A percentile compares a stretch with the other conserved stretches of the same genome.
These are phyloP conservation scores for Mortierella hygrophila DNA, from an alignment of 192 early-diverging fungal genomes.

Conservation along the genomic window DNA sequence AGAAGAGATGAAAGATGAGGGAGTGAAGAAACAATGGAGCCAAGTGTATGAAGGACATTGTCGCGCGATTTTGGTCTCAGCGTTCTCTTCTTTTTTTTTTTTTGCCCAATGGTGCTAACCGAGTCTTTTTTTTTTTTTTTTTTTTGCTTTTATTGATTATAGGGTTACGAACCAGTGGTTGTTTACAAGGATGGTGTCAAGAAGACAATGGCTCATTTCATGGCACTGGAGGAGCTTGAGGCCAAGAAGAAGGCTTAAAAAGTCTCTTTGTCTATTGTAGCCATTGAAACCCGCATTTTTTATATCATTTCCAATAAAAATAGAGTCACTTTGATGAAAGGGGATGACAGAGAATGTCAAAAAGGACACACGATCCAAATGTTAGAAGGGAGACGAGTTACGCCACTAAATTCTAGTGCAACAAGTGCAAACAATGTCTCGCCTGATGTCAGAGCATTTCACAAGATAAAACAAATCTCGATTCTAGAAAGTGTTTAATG, in stretches of 20 bases:
- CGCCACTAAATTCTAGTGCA: slow-evolving; percentile 3
- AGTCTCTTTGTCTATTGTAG: not conserved
- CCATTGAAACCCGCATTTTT: not conserved
- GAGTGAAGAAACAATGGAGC: not conserved
- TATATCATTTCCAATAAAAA: not conserved
- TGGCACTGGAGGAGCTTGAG: slow-evolving; percentile 35
- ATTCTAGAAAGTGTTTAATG: not conserved
- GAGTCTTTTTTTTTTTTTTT: too few relatives aligned
- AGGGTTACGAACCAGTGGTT: slow-evolving; percentile 65
- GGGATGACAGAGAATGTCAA: not conserved
- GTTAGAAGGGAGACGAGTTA: too few relatives aligned
- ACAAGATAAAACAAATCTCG: not conserved
- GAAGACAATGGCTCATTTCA: slow-evolving; percentile 49
- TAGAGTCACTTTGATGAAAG: not conserved
- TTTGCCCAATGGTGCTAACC: too few relatives aligned
- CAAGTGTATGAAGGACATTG: not conserved
- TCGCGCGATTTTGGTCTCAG: not conserved
- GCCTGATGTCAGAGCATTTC: not conserved
- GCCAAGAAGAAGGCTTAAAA: slow-evolving; percentile 37
- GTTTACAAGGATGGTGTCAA: slow-evolving; percentile 69
- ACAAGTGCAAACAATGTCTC: not conserved
- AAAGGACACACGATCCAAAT: not conserved
- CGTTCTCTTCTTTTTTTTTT: too few relatives aligned
- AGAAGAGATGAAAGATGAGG: not conserved
- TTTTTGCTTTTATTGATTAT: not conserved